Evolutionary conservation across 2,329 filamentous ascomycete species (phyloP), one percentile per base, ranked within the genome.

Genomic region (Amauroascus verrucosus): DNA sequence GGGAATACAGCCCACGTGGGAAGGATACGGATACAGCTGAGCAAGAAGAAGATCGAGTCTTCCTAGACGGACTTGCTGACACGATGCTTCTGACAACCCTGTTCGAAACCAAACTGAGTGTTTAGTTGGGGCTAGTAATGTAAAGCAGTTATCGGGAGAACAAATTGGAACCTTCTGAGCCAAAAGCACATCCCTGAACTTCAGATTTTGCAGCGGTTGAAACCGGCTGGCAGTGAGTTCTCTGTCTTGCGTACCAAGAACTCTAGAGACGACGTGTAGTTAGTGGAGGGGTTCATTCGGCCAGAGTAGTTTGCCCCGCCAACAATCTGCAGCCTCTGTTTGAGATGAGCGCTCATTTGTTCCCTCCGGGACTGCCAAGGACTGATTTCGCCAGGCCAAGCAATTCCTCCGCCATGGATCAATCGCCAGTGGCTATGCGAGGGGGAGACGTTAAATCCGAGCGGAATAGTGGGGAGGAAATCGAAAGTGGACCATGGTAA

Each of bases 381-480:
- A 4, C 1, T 3, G 44, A 43, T 38, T 48, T 32, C 14, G 22
- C 43, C 16, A 40, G 22, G 44, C 51, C 51, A 53, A 53, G 51
- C n/a, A 16, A 48, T 53, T 48, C 51, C 51, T 53, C 51, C 51
- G 51, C 51, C 26, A 33, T 48, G 43, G 44, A 48, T 32, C 6
- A 37, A 13, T 47, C 13, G 18, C 33, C 41, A 30, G 28, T 46
- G 44, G 35, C 51, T 16, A 41, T 32, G 20, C 33, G 4, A 28
- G 43, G 16, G 40, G 11, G 16, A 32, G 6, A 32, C 6, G 20
- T 4, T 26, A 26, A 46, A 28, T 16, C 53, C 38, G 46, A 50
- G 53, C 53, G 53, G 53, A 55, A 55, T 28, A 41, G 53, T 54
- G 53, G 53, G 32, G 53, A 40, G 48, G 53, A 40, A 49, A 47